phyloP scores from a whole-genome alignment of 1,284 basidiomycete species.

The Leccinum angustisporum region DNA sequence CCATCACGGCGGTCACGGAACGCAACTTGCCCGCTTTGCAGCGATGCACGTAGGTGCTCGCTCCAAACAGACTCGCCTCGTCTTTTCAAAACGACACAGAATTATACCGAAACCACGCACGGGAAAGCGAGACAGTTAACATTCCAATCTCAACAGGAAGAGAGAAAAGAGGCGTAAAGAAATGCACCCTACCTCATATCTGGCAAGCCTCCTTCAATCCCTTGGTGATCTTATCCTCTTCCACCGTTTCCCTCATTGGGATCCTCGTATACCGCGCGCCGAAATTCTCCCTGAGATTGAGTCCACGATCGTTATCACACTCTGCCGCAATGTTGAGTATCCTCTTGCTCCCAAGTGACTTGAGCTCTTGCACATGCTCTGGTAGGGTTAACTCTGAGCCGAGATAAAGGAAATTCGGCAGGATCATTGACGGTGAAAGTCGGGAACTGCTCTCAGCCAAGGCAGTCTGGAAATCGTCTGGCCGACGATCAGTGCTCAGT shows the following conservation, averaged over 20 bases:
- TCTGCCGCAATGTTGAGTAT: conserved; percentile 85
- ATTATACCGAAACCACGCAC: background rate
- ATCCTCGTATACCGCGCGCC: conserved; percentile 77
- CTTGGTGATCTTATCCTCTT: conserved; percentile 86
- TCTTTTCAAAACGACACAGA: conserved; percentile 49
- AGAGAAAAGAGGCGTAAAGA: conserved; percentile 2
- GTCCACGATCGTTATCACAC: conserved; percentile 75
- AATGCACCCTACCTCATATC: conserved; percentile 67
- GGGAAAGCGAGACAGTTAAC: background rate
- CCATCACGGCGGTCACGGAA: conserved; percentile 72
- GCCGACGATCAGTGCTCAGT: conserved; percentile 56
- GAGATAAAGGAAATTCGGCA: conserved; percentile 88
- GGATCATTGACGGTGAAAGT: conserved; percentile 80
- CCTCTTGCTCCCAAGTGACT: conserved; percentile 76
- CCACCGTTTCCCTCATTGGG: conserved; percentile 92
- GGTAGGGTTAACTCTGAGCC: conserved; percentile 82
- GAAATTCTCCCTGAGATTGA: conserved; percentile 67
- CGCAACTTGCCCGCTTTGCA: conserved; percentile 96
- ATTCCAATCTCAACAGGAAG: conserved; percentile 4
- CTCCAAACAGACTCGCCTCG: conserved; percentile 84
- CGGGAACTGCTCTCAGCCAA: conserved; percentile 57
- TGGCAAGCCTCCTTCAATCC: conserved; percentile 85
- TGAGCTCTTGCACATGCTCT: conserved; percentile 75
- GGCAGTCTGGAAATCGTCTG: conserved; percentile 50
- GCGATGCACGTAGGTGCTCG: conserved; percentile 86